Evolutionary conservation across 2,329 filamentous ascomycete species (phyloP).

Genomic region (Monilinia laxa): DNA sequence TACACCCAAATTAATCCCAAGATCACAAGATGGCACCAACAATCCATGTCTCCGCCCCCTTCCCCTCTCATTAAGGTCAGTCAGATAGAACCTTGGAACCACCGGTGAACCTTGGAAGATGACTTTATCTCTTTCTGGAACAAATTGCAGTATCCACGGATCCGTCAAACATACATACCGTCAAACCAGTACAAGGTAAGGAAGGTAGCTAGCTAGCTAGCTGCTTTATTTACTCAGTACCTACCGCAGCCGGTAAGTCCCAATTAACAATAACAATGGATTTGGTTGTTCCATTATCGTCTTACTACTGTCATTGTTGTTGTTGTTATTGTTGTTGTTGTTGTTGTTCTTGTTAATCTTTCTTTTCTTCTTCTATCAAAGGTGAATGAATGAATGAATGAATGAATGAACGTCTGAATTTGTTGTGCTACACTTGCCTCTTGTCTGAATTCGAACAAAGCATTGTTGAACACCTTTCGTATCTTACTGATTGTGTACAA

Average conservation of each 20-base stretch:
- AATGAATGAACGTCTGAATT: background rate
- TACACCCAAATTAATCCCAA: too few species aligned
- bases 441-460: background rate
- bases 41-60: background rate
- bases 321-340: background rate
- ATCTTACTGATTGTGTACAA: slow-evolving; percentile 9
- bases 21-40: too few species aligned
- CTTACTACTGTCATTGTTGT: background rate
- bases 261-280: too few species aligned
- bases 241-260: too few species aligned
- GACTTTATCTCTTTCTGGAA: background rate
- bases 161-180: too few species aligned
- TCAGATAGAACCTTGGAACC: too few species aligned
- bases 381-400: too few species aligned
- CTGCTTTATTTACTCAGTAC: too few species aligned
- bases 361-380: background rate
- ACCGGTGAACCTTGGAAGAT: too few species aligned
- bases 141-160: background rate
- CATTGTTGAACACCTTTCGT: background rate
- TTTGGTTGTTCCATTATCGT: background rate
- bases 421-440: background rate
- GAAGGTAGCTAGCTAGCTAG: too few species aligned
- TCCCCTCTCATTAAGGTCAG: background rate
- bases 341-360: too few species aligned
- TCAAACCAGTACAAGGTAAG: too few species aligned